Base-by-base conservation (phyloP, 768 basidiomycete species). In the Nidularia pulvinata region DNA sequence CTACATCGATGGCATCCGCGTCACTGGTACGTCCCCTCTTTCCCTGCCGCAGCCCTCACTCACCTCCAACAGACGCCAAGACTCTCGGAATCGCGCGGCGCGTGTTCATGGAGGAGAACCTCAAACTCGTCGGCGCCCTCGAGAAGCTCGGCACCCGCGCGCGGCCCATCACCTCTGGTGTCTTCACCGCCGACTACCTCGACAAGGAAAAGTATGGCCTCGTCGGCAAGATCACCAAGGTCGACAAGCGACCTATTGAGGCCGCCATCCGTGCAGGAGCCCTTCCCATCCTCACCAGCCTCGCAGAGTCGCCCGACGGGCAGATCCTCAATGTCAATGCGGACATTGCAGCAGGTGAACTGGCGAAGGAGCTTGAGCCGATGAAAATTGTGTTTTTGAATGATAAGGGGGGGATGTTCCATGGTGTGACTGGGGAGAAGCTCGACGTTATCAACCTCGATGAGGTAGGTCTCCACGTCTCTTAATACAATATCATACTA, bases 251-350 rank as follows among this genome's bases (percentile, higher is more conserved):
- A 33, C 95, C 97, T 32, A 83, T 99, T 55, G 97, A 99, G 71
- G 96, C 95, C 2, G 87, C 95, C 47, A 99, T 99, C 68, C 86
- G 93, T 46, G 95, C 96, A 1, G 96, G 97, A 33, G 95, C 94
- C 19, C 80, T 99, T 25, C 97, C 97, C 53, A 97, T 99, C 71
- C 79, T 98, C 16, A 98, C 95, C 58, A 91, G 88, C 68, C 77
- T 99, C 49, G 96, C 97, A 5, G 97, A 98, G 73, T 91, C 91
- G 34, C 81, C 86, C 19, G 93, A 97, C 34, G 97, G 97, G n/a
- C 97, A 99, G 70, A 95, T 99, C 61, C 79, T 98, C 57, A 99
- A 99, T 63, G 97, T 99, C 68, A 99, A 98, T 65, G 97, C 97
- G 19, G 97, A 99, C 68, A 91, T 98, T 57, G 97, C 97, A 1